A percentile compares a stretch with the other conserved stretches of the same genome.
phyloP scores from a whole-genome alignment of 2,329 filamentous ascomycete genomes.

The Cephalotrichum gorgonifer region DNA sequence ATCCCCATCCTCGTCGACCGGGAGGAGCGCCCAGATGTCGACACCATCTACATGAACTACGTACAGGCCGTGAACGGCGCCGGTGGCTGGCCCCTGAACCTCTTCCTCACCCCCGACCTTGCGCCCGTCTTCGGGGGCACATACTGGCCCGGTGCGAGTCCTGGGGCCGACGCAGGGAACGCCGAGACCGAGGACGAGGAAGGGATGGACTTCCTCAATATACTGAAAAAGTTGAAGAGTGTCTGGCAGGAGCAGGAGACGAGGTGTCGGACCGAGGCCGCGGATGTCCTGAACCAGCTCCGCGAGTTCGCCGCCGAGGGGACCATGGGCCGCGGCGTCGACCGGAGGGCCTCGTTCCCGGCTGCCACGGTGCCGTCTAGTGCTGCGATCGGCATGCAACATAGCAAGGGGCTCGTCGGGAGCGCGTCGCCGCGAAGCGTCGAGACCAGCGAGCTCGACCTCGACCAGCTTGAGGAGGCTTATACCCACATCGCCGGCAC shows the following conservation, averaged over 20 bases:
- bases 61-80: constrained; percentile 84
- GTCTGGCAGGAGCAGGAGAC: constrained; percentile 77
- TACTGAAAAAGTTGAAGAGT: constrained; percentile 65
- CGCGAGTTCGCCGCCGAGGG: constrained; percentile 85
- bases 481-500: constrained; percentile 69
- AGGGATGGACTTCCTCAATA: constrained; percentile 69
- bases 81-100: constrained; percentile 90
- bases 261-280: constrained; percentile 73
- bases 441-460: constrained; percentile 62
- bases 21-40: constrained; percentile 87
- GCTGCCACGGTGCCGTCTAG: constrained; percentile 4
- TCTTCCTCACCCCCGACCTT: constrained; percentile 90
- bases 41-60: constrained; percentile 97
- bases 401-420: no score
- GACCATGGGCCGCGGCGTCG: constrained; percentile 42
- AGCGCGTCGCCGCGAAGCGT: constrained; percentile 1
- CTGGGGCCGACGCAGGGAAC: constrained; percentile 30
- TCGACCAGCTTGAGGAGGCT: constrained; percentile 87
- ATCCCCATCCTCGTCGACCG: constrained; percentile 88
- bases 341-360: neutral
- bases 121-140: constrained; percentile 94
- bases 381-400: neutral
- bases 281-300: constrained; percentile 70
- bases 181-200: constrained; percentile 29
- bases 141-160: constrained; percentile 81